phyloP scores from a whole-genome alignment of 2,329 filamentous ascomycete genomes.

The Cladorrhinum sp. region DNA sequence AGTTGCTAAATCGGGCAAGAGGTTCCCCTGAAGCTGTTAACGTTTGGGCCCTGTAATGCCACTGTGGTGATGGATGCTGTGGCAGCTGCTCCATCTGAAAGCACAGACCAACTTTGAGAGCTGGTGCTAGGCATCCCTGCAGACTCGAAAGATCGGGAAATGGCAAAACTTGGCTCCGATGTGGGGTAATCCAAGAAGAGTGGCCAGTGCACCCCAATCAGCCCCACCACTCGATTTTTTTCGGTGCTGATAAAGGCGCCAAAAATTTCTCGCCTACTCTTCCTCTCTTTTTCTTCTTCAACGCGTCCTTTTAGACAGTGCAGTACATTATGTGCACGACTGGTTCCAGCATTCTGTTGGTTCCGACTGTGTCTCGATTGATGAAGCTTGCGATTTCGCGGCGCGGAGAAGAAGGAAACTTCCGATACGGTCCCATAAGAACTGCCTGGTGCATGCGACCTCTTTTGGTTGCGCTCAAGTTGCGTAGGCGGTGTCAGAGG shows the following conservation, averaged over 20 bases:
- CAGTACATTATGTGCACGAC: constrained; percentile 65
- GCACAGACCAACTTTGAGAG: neutral
- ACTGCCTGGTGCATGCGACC: constrained; percentile 51
- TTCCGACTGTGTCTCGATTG: constrained; percentile 57
- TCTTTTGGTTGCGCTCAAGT: constrained; percentile 36
- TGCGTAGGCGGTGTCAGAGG: constrained; percentile 85
- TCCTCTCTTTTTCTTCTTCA: constrained; percentile 42
- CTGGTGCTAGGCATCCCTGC: neutral
- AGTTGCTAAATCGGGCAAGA: neutral
- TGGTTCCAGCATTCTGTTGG: constrained; percentile 67
- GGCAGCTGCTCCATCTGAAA: constrained; percentile 3
- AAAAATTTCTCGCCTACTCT: constrained; percentile 29
- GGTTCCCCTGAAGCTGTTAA: neutral
- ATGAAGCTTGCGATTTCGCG: constrained; percentile 60
- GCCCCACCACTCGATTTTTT: neutral
- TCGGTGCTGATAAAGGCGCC: constrained; percentile 5
- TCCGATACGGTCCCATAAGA: constrained; percentile 52
- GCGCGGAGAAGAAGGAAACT: constrained; percentile 50
- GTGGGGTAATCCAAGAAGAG: constrained; percentile 9
- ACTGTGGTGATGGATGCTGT: neutral
- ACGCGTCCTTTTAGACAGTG: constrained; percentile 86
- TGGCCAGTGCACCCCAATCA: neutral
- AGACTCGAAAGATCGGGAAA: constrained; percentile 2
- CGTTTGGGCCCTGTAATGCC: neutral
- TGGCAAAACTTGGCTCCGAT: constrained; percentile 25